Evolutionary conservation across 192 early-diverging fungal genomes (phyloP).

Genomic region (Phycomyces blakesleeanus): DNA sequence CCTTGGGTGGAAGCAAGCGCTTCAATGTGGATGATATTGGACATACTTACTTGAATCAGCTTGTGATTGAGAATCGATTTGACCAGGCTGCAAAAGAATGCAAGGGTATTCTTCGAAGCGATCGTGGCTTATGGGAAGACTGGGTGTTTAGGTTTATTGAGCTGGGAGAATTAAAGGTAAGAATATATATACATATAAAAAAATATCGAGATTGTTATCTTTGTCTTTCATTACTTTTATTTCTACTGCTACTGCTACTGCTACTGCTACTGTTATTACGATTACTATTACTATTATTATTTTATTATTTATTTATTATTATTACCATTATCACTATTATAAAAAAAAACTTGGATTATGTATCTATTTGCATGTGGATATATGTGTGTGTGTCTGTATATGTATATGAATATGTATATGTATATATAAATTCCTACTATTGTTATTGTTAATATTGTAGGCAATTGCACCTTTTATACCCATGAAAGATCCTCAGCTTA

Average conservation of each 20-base stretch:
- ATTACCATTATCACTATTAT: too few relatives aligned
- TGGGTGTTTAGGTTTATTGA: slow-evolving; percentile 92
- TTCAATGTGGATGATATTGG: slow-evolving; percentile 74
- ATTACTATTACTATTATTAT: not conserved
- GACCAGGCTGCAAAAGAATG: slow-evolving; percentile 72
- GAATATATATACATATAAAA: not conserved
- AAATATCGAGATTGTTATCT: not conserved
- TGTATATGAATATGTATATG: too few relatives aligned
- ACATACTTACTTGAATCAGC: slow-evolving; percentile 69
- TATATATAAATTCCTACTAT: not conserved
- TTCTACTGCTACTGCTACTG: too few relatives aligned
- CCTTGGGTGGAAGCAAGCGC: slow-evolving; percentile 35
- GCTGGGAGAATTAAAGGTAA: slow-evolving; percentile 63
- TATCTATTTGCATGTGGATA: not conserved
- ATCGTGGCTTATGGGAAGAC: slow-evolving; percentile 79
- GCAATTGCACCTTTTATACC: slow-evolving; percentile 78
- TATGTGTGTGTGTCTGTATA: not conserved
- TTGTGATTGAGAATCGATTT: slow-evolving; percentile 60
- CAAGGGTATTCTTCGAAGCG: slow-evolving; percentile 64
- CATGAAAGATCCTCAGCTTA: slow-evolving; percentile 65
- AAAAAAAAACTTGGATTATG: too few relatives aligned
- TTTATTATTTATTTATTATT: slow-evolving; percentile 1
- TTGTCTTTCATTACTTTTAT: too few relatives aligned
- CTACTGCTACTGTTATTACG: not conserved
- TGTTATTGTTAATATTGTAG: slow-evolving; percentile 27